These are phyloP conservation scores for Annulohypoxylon bovei DNA, from an alignment of 495 filamentous ascomycete genomes.

Conservation along the genomic window DNA sequence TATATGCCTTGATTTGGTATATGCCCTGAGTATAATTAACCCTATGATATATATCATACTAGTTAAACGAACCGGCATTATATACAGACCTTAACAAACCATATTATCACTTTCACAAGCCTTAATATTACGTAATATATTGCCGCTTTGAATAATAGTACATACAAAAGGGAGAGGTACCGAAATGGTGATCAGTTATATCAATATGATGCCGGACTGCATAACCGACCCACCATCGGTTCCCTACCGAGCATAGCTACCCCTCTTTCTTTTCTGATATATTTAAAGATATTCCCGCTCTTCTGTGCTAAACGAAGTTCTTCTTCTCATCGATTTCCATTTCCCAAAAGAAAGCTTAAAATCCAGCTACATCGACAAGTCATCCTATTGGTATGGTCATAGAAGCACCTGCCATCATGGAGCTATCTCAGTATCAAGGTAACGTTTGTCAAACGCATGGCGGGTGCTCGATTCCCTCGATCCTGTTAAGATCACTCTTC, in stretches of 20 bases:
- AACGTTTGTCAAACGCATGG: constrained; percentile 61
- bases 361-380: neutral
- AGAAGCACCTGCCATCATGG: constrained; percentile 39
- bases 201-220: constrained; percentile 30
- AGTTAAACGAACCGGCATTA: too few species aligned
- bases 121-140: neutral
- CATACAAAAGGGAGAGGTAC: neutral
- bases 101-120: neutral
- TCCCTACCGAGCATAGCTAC: constrained; percentile 16
- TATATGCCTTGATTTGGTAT: too few species aligned
- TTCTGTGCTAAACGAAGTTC: neutral
- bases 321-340: neutral
- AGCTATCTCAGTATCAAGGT: constrained; percentile 46
- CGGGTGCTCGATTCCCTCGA: constrained; percentile 62
- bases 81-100: too few species aligned
- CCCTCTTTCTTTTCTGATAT: constrained; percentile 27
- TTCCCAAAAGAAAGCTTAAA: neutral
- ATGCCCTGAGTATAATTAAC: too few species aligned
- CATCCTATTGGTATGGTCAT: constrained; percentile 30
- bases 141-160: neutral
- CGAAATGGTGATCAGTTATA: constrained; percentile 22
- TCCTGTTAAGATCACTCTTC: constrained; percentile 19
- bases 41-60: too few species aligned
- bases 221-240: constrained; percentile 29
- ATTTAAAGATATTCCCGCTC: constrained; percentile 4